These are phyloP conservation scores for Phytopythium ostracodes DNA, from an alignment of 352 stramenopile species.

Conservation along the genomic window DNA sequence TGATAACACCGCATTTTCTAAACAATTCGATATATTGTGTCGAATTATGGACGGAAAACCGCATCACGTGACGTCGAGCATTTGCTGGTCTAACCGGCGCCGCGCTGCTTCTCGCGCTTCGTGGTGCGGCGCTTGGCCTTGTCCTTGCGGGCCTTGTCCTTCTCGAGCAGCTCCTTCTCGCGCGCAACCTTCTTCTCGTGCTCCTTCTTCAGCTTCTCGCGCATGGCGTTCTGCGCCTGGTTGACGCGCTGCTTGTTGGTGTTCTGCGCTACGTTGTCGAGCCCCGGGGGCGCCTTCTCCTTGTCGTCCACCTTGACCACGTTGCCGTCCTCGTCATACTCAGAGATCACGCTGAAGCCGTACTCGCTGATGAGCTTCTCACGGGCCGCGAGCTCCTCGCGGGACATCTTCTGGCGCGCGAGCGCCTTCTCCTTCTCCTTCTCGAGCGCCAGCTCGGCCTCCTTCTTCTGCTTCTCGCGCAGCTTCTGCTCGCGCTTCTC, in stretches of 20 bases:
- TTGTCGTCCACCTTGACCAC: slow-evolving; percentile 75
- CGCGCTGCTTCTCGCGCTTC: slow-evolving; percentile 72
- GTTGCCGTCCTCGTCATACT: slow-evolving; percentile 85
- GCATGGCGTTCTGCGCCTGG: slow-evolving; percentile 39
- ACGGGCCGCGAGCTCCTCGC: slow-evolving; percentile 56
- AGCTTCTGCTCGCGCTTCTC: slow-evolving; percentile 54
- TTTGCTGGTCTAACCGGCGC: slow-evolving; percentile 34
- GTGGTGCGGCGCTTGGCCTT: slow-evolving; percentile 70
- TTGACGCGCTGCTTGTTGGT: slow-evolving; percentile 55
- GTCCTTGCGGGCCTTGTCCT: slow-evolving; percentile 65
- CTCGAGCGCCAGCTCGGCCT: slow-evolving; percentile 48
- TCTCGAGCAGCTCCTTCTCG: slow-evolving; percentile 67
- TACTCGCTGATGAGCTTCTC: slow-evolving; percentile 83
- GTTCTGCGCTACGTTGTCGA: slow-evolving; percentile 35
- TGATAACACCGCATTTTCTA: too few relatives aligned
- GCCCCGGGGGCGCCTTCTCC: slow-evolving; percentile 28
- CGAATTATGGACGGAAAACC: too few relatives aligned
- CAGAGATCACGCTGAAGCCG: slow-evolving; percentile 69
- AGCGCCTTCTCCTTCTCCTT: slow-evolving; percentile 57
- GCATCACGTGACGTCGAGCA: neutral
- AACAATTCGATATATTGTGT: neutral
- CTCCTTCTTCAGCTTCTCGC: slow-evolving; percentile 72
- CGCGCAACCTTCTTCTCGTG: slow-evolving; percentile 66
- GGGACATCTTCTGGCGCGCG: slow-evolving; percentile 74
- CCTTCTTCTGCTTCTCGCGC: slow-evolving; percentile 52